Base-by-base conservation (phyloP, 306 rosid species). In the Vigna reflexopilosa region DNA sequence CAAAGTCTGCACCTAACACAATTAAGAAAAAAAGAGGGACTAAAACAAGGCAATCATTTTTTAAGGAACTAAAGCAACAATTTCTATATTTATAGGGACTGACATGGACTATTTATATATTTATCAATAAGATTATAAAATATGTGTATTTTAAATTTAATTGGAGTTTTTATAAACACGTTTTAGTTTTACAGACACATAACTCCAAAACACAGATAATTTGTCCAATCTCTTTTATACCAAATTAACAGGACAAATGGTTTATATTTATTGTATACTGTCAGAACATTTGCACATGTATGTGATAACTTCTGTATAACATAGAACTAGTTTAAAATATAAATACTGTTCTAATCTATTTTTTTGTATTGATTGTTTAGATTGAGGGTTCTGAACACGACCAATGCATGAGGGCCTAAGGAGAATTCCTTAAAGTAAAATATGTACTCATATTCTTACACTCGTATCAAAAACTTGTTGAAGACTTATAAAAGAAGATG, bases 281-380 rank as follows among this genome's bases (percentile, higher is more conserved):
- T 75, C 66, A 22, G 42, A n/a, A 54, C 42, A 75, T 63, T 34
- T 77, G 32, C 63, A 77, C 44, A 42, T 45, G 72, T 48, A 70
- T 54, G 28, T 72, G 77, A 26, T 70, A 36, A 19, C 56, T 45
- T 58, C 24, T 61, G 9, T 22, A 62, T 38, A 52, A 38, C 56
- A 42, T 69, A 44, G 47, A 51, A 8, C 54, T 70, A 62, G 75
- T 69, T 61, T 6, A 13, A 26, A 58, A 22, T 54, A 34, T 77
- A 48, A 42, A 8, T 15, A 24, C 62, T 36, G 26, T 36, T 59
- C 17, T 51, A n/a, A 30, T 30, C 0, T 34, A 26, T 14, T 13
- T 77, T 77, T 14, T 16, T 55, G 22, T 56, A 16, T 24, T 17
- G 67, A 73, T 17, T 6, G 11, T 64, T 38, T 44, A 28, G 34